Conservation (phyloP, 495 filamentous ascomycete species). For the Aspergillus nidulans region DNA sequence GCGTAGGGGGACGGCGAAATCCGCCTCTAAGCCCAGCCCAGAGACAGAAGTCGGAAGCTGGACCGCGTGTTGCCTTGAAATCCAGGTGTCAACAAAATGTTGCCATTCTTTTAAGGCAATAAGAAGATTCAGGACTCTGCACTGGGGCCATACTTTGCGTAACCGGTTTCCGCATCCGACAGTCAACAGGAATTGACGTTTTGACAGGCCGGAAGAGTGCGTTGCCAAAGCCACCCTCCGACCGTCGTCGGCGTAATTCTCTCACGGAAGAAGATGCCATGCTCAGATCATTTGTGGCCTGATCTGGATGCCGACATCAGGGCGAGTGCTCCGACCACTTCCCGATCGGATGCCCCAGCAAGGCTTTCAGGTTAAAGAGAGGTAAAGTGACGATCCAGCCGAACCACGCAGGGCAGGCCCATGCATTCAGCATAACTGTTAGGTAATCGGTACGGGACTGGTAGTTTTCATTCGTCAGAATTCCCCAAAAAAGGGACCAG, state of each 20-base stretch:
- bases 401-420: background rate
- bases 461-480: slow-evolving; percentile 27
- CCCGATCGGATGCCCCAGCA: background rate
- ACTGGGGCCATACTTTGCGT: background rate
- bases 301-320: background rate
- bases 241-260: background rate
- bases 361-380: background rate
- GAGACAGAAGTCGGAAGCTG: background rate
- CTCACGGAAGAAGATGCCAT: background rate
- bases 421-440: slow-evolving; percentile 21
- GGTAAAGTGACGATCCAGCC: background rate
- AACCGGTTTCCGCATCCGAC: background rate
- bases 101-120: background rate
- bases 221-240: background rate
- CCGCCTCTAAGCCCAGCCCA: slow-evolving; percentile 12
- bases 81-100: background rate
- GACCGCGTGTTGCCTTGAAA: background rate
- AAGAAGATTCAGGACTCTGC: no score
- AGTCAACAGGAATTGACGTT: background rate
- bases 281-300: background rate
- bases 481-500: slow-evolving; percentile 5
- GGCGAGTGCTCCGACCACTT: background rate
- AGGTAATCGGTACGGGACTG: slow-evolving; percentile 34
- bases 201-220: background rate
- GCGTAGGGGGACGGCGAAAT: slow-evolving; percentile 7